Base-by-base conservation (phyloP, 208 protist genomes). In the Novymonas esmeraldas region DNA sequence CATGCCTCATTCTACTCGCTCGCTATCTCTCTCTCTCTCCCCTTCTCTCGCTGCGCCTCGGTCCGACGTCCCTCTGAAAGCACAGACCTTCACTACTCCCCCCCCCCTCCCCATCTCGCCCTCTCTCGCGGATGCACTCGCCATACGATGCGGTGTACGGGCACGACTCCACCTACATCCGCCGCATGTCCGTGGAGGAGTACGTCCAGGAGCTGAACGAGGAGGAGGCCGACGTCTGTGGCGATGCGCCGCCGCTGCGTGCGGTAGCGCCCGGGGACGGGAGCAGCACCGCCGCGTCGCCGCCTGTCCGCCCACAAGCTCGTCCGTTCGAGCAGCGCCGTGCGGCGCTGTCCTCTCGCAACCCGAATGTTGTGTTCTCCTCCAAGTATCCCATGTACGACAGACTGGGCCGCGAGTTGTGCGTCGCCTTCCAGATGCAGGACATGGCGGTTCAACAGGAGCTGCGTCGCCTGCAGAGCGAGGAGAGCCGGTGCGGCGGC, bases 361-460 rank as follows among this genome's bases (percentile, higher is more conserved):
- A 92, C 48, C 83, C 84, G 0, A 78, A 77, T 51, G 85, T 92
- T 3, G 61, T 76, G 26, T 93, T 95, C 65, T 84, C 64, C 48
- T 88, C 82, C 33, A 85, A 85, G 54, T 95, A 85, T 61, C 90
- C 90, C 0, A 64, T 90, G 49, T 82, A 84, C 57, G 87, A 95
- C 66, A 76, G 79, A 14, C 76, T 84, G 33, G 90, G 90, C 6
- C 81, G 78, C 42, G 86, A 95, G 70, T 76, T 95, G 31, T 95
- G 78, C 44, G 83, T 95, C 11, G 48, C 85, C 24, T 90, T 89
- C 58, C 90, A 95, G 61, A 82, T 92, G 24, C 81, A 92, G 29
- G 86, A 93, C 69, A 81, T 79, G 76, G 75, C 78, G n/a, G 73
- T 93, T 55, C 73, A 84, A 55, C 70, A 85, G 49, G 86, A 95